These are phyloP conservation scores for Solanum ossicruentum DNA, from an alignment of 257 asterid species.

Conservation along the genomic window DNA sequence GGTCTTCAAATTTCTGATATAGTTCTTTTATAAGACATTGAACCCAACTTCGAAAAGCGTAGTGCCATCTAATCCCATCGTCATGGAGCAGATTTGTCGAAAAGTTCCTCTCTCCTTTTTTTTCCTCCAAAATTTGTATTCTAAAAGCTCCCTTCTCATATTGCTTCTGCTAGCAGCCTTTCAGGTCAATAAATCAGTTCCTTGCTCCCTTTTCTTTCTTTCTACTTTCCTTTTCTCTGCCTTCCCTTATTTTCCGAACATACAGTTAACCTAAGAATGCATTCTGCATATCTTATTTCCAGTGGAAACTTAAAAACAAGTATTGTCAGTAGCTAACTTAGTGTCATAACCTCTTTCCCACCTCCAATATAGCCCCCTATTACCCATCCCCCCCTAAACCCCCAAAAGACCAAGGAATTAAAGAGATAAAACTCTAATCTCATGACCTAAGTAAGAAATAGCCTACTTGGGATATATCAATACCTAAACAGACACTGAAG, in stretches of 20 bases:
- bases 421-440: neutral
- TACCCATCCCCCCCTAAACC: neutral
- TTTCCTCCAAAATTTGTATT: neutral
- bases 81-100: neutral
- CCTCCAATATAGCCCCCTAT: neutral
- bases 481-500: constrained; percentile 99
- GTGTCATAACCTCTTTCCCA: neutral
- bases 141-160: neutral
- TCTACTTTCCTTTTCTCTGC: neutral
- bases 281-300: neutral
- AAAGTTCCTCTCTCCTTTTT: neutral
- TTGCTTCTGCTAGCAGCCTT: neutral
- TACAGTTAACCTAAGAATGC: neutral
- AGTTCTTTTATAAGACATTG: neutral
- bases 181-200: neutral
- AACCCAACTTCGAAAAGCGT: neutral
- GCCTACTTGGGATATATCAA: neutral
- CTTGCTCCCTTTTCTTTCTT: neutral
- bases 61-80: neutral
- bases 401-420: neutral
- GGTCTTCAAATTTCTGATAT: neutral
- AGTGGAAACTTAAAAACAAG: neutral
- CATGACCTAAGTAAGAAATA: neutral
- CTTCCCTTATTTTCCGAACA: neutral
- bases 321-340: neutral